Base-by-base conservation (phyloP, 495 filamentous ascomycete species). In the Penicillium roqueforti region DNA sequence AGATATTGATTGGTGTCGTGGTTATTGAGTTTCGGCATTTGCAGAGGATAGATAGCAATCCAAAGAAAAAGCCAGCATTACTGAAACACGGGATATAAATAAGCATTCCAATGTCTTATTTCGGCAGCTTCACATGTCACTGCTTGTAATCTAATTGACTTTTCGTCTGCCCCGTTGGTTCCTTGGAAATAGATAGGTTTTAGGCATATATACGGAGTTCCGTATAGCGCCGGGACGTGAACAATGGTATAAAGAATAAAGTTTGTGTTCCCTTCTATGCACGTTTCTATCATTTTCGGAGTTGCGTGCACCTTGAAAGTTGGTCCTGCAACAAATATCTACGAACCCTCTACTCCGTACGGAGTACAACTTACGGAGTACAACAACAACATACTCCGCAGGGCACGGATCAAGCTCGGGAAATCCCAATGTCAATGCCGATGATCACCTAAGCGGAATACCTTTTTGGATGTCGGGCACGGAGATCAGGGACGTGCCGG, bases 401-500 rank as follows among this genome's bases (percentile, higher is more conserved):
- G n/a, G n/a, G n/a, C n/a, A n/a, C n/a, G n/a, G n/a, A n/a, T n/a
- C n/a, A n/a, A n/a, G n/a, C n/a, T n/a, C n/a, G n/a, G n/a, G n/a
- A n/a, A n/a, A n/a, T n/a, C n/a, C n/a, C n/a, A n/a, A n/a, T n/a
- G 2, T 18, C 6, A 22, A 43, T 25, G 19, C 29, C 29, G n/a
- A 52, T n/a, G 47, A 39, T 25, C 19, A 5, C 32, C 28, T 37
- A 54, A 48, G 32, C 34, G 52, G 48, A 25, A 19, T 29, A 9
- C 32, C 1, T 6, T 42, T 51, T 41, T 18, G 50, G 28, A 44
- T 11, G 8, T 36, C 25, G 48, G 40, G 19, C 46, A 48, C 47
- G 53, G 54, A 59, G 59, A 62, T 65, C 59, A 37, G 23, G 45
- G 54, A 55, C 54, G 43, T 55, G 51, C 54, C 34, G 44, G 8